These are phyloP conservation scores for Potentilla sterilis DNA, from an alignment of 306 rosid species.

Conservation along the genomic window DNA sequence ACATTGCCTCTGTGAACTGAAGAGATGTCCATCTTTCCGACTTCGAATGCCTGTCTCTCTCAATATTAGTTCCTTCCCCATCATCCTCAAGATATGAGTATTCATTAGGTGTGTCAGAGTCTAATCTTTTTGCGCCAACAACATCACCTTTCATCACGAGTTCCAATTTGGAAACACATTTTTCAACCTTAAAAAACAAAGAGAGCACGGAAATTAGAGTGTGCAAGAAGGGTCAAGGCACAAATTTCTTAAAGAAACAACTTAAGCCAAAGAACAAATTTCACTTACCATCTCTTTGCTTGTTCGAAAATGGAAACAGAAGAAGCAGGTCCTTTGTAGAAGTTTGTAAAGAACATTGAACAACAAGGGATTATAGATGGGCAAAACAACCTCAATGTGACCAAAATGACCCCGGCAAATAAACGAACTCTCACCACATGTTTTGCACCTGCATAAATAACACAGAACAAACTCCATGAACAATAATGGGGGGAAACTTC, in stretches of 20 bases:
- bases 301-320: constrained; percentile 55
- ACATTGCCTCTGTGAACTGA: constrained; percentile 69
- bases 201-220: not conserved
- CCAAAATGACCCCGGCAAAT: constrained; percentile 86
- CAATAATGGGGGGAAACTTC: not conserved
- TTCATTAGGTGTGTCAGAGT: constrained; percentile 25
- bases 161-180: constrained; percentile 50
- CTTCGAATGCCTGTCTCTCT: constrained; percentile 23
- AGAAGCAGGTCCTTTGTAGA: constrained; percentile 58
- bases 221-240: not conserved
- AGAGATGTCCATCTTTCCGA: constrained; percentile 68
- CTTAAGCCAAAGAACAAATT: not conserved
- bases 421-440: constrained; percentile 56
- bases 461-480: constrained; percentile 7
- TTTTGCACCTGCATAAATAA: constrained; percentile 61
- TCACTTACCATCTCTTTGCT: constrained; percentile 39
- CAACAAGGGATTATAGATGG: constrained; percentile 75
- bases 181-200: constrained; percentile 49
- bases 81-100: constrained; percentile 20
- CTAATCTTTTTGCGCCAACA: constrained; percentile 51
- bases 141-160: constrained; percentile 65
- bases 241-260: not conserved
- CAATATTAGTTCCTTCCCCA: constrained; percentile 22
- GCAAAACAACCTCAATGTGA: constrained; percentile 66
- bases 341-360: constrained; percentile 51